Evolutionary conservation across 148 eudicot species (phyloP), one percentile per base, ranked within the genome.

Genomic region (Rhododendron ferrugineum): DNA sequence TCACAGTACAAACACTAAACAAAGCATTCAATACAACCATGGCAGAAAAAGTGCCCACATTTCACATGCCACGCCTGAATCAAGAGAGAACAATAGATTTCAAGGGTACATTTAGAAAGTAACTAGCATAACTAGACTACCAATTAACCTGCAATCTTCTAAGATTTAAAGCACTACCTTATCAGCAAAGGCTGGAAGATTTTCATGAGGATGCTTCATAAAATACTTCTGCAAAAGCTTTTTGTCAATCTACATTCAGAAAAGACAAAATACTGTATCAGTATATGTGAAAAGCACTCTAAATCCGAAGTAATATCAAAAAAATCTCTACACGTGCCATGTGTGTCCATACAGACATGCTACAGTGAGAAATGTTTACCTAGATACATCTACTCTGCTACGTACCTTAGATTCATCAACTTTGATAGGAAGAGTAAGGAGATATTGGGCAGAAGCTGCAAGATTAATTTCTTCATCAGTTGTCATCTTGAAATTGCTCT

Each of bases 351-450:
- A 13, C 37, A 68, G 37, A 68, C 74, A 36, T 22, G 30, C 79
- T 76, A 40, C 23, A 73, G 3, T 15, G 44, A 73, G 44, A 73
- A 73, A 22, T 18, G 4, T 73, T 73, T 5, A 73, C 78, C 46
- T 73, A 73, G 46, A 73, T 73, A 34, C 42, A 40, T 36, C n/a
- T 56, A 64, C 11, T 7, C 15, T 58, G 46, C 23, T 4, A 22
- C 28, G 32, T 49, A 96, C 99, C 96, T 92, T 96, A 28, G 98
- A 93, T 85, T 96, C 99, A 89, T 96, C 98, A 77, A 96, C 99
- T 80, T 91, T 84, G 52, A 96, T 96, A 18, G 98, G 99, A 89
- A 96, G 98, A 89, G 94, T 91, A 76, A 95, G 87, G 82, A 94
- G 95, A 92, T 96, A 96, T 81, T 96, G 96, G 64, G 97, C 94